Evolutionary conservation across 345 rosid genomes (phyloP).

Genomic region (Euphorbia tirucalli): DNA sequence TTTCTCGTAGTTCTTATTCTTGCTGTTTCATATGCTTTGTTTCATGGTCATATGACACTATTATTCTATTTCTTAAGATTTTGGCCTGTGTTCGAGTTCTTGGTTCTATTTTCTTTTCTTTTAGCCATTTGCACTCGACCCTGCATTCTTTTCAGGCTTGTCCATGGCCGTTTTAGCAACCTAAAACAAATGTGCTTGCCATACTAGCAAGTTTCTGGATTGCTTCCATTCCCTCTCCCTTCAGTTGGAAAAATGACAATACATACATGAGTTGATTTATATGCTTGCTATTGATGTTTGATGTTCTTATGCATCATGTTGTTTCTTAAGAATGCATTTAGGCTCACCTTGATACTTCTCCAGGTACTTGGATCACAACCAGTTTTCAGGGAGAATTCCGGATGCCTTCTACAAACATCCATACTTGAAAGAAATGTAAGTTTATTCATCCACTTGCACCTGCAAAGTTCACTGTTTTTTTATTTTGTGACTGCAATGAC

Average conservation of each 20-base stretch:
- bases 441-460: conserved; percentile 13
- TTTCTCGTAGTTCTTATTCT: background rate
- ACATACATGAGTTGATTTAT: background rate
- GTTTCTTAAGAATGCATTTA: background rate
- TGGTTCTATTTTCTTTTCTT: background rate
- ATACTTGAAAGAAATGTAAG: conserved; percentile 71
- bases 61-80: background rate
- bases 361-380: conserved; percentile 85
- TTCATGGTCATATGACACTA: background rate
- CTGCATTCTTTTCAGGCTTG: background rate
- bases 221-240: background rate
- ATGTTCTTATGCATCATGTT: background rate
- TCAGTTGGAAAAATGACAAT: background rate
- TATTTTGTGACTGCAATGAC: background rate
- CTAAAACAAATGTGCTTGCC: background rate
- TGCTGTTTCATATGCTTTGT: background rate
- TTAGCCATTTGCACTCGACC: background rate
- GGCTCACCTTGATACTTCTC: conserved; percentile 4
- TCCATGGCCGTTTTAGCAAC: background rate
- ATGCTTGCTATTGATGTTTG: background rate
- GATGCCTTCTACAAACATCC: conserved; percentile 64
- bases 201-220: background rate
- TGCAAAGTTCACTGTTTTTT: background rate
- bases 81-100: background rate
- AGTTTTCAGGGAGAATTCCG: conserved; percentile 66